Conservation (phyloP, 2,329 filamentous ascomycete genomes). For the Trichoderma semiorbis region DNA sequence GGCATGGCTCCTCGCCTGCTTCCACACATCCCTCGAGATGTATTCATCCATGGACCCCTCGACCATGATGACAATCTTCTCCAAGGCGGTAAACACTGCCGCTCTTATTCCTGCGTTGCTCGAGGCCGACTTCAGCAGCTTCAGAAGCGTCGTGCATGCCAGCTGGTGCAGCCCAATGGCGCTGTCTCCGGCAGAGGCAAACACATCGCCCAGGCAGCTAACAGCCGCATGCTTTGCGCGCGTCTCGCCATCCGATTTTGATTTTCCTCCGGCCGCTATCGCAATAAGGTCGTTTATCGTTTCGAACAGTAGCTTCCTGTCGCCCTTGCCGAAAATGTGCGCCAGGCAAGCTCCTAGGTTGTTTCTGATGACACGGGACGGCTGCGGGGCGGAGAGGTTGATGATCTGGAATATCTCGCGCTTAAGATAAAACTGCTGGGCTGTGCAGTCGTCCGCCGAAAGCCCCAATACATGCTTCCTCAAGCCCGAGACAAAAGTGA, state of each 20-base stretch:
- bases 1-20: slow-evolving; percentile 75
- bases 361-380: slow-evolving; percentile 84
- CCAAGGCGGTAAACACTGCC: slow-evolving; percentile 70
- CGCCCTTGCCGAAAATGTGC: slow-evolving; percentile 77
- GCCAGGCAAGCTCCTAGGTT: slow-evolving; percentile 82
- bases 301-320: slow-evolving; percentile 89
- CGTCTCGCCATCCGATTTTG: slow-evolving; percentile 69
- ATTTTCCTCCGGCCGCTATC: slow-evolving; percentile 70
- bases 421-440: slow-evolving; percentile 88
- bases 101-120: slow-evolving; percentile 79
- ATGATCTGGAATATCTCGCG: slow-evolving; percentile 93
- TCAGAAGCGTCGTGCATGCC: slow-evolving; percentile 68
- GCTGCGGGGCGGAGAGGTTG: slow-evolving; percentile 76
- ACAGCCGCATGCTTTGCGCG: slow-evolving; percentile 83
- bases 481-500: slow-evolving; percentile 82
- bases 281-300: slow-evolving; percentile 83
- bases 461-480: slow-evolving; percentile 75
- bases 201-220: slow-evolving; percentile 82
- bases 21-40: slow-evolving; percentile 88
- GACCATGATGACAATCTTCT: slow-evolving; percentile 73
- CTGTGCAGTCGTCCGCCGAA: slow-evolving; percentile 73
- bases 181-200: slow-evolving; percentile 89
- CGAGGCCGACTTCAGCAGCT: slow-evolving; percentile 74
- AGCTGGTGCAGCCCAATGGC: slow-evolving; percentile 79
- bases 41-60: slow-evolving; percentile 75